Percentiles rank a stretch among this genome's conserved stretches.
phyloP scores from a whole-genome alignment of 139 green algal genomes.

The Picochlorum sp. region DNA sequence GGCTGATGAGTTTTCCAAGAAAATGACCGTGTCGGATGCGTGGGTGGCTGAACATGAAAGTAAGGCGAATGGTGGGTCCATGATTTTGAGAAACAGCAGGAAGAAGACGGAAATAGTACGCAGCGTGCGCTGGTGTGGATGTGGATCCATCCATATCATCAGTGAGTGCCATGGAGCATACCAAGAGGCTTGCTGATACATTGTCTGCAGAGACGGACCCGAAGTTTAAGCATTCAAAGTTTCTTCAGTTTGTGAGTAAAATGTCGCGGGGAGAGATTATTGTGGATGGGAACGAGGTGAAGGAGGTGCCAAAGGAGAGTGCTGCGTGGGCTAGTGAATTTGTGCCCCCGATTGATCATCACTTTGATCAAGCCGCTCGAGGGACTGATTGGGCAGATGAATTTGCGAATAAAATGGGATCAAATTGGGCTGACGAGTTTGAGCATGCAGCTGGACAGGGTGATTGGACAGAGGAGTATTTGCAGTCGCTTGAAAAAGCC shows the following conservation, averaged over 20 bases:
- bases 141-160: neutral
- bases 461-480: conserved; percentile 35
- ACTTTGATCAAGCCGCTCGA: conserved; percentile 19
- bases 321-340: conserved; percentile 46
- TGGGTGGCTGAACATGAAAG: conserved; percentile 6
- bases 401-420: conserved; percentile 15
- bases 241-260: conserved; percentile 93
- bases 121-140: neutral
- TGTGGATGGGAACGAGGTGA: conserved; percentile 69
- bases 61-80: conserved; percentile 22
- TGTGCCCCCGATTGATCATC: conserved; percentile 22
- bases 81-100: conserved; percentile 23
- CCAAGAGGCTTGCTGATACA: conserved; percentile 43
- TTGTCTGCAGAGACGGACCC: conserved; percentile 43
- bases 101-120: conserved; percentile 10
- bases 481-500: conserved; percentile 5
- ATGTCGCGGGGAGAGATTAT: conserved; percentile 83
- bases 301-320: conserved; percentile 36
- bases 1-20: conserved; percentile 25
- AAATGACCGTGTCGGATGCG: neutral
- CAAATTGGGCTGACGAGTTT: conserved; percentile 54
- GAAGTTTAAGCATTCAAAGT: conserved; percentile 83
- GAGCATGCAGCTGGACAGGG: neutral
- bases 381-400: conserved; percentile 21
- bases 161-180: conserved; percentile 32